These are phyloP conservation scores for Thalassiosira exigua DNA, from an alignment of 352 stramenopile genomes.

Conservation along the genomic window DNA sequence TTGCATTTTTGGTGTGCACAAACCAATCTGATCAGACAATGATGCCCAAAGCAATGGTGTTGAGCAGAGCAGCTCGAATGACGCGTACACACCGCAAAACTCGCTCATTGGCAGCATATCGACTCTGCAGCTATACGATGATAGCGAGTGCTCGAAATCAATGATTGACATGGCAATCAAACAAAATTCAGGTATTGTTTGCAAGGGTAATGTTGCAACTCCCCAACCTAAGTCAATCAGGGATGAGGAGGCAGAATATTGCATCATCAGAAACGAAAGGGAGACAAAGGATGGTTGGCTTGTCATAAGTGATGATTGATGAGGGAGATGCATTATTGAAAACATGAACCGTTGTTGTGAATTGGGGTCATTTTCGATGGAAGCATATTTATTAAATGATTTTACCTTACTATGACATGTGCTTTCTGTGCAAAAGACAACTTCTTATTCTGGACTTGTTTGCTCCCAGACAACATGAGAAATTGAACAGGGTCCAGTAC, in stretches of 20 bases:
- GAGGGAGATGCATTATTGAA: neutral
- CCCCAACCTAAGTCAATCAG: too few species aligned
- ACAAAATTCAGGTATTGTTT: slow-evolving; percentile 1
- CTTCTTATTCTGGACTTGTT: slow-evolving; percentile 1
- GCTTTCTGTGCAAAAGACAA: too few species aligned
- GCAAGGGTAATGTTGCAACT: neutral
- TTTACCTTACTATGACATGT: too few species aligned
- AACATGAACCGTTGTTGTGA: too few species aligned
- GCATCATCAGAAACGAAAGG: slow-evolving; percentile 17
- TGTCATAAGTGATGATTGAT: slow-evolving; percentile 42
- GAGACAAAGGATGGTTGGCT: slow-evolving; percentile 45
- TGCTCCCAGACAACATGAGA: slow-evolving; percentile 80
- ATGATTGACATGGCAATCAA: slow-evolving; percentile 7
- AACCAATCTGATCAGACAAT: too few species aligned
- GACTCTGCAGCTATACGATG: slow-evolving; percentile 19
- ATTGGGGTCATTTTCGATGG: too few species aligned
- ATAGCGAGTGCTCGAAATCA: neutral
- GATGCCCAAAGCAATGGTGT: neutral
- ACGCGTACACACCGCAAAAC: slow-evolving; percentile 22
- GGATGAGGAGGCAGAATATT: slow-evolving; percentile 30
- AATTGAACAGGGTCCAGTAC: slow-evolving; percentile 66
- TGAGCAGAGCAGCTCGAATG: neutral
- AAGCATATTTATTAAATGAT: too few species aligned
- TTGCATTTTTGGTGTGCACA: too few species aligned
- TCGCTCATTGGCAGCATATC: slow-evolving; percentile 38